Percentiles rank a stretch among this genome's conserved stretches.
phyloP scores from a whole-genome alignment of 352 stramenopile genomes.

The Pythium graminicola region DNA sequence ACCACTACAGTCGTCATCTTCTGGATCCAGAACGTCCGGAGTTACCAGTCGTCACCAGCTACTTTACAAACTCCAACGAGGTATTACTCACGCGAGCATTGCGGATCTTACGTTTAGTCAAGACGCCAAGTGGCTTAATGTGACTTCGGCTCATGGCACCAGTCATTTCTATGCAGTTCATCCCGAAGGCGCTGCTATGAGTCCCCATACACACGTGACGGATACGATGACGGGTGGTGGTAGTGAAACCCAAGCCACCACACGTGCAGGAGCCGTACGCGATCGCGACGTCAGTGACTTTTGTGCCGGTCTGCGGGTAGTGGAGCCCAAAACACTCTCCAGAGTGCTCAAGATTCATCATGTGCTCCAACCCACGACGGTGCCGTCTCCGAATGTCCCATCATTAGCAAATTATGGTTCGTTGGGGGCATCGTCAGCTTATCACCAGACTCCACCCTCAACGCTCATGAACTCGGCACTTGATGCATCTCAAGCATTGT shows the following conservation, averaged over 20 bases:
- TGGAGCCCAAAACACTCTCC: conserved; percentile 57
- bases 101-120: conserved; percentile 76
- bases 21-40: not conserved
- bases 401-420: conserved; percentile 27
- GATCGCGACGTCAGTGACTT: conserved; percentile 63
- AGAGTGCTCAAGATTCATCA: conserved; percentile 76
- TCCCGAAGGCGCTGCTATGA: conserved; percentile 60
- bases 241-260: not conserved
- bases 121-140: conserved; percentile 81
- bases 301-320: conserved; percentile 51
- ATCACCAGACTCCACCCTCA: conserved; percentile 10
- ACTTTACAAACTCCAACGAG: conserved; percentile 82
- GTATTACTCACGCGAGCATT: conserved; percentile 82
- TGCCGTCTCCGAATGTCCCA: conserved; percentile 12
- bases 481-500: conserved; percentile 59
- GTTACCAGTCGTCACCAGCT: conserved; percentile 35
- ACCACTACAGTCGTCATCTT: conserved; percentile 30
- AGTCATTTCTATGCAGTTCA: conserved; percentile 82
- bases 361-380: conserved; percentile 31
- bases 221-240: conserved; percentile 6
- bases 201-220: conserved; percentile 59
- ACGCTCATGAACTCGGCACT: conserved; percentile 59
- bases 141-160: conserved; percentile 78
- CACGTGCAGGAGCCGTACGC: not conserved
- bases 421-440: conserved; percentile 10